Conservation (phyloP, 2,329 filamentous ascomycete genomes). For the Cordyceps tenuipes region DNA sequence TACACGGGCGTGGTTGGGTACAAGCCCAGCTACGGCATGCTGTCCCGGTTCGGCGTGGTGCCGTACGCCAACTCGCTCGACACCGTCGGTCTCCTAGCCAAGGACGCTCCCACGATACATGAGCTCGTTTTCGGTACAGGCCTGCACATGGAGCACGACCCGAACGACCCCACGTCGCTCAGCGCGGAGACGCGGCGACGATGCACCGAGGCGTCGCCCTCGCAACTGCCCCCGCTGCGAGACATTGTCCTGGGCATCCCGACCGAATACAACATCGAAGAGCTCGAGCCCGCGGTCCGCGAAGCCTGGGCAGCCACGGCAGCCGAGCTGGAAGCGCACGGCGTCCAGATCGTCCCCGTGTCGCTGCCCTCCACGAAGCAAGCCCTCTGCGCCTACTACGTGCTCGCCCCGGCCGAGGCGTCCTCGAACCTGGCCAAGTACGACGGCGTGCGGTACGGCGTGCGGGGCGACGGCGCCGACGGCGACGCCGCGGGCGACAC, state of each 20-base stretch:
- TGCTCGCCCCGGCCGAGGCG: conserved; percentile 89
- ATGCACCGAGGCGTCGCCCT: conserved; percentile 26
- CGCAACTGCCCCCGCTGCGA: conserved; percentile 19
- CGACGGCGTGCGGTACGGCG: conserved; percentile 89
- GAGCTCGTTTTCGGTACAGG: conserved; percentile 42
- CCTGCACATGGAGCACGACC: conserved; percentile 50
- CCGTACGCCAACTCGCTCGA: conserved; percentile 90
- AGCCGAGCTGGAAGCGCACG: conserved; percentile 48
- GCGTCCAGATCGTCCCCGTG: conserved; percentile 65
- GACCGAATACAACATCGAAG: conserved; percentile 78
- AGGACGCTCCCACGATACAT: conserved; percentile 41
- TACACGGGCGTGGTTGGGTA: conserved; percentile 79
- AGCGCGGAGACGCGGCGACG: conserved; percentile 44
- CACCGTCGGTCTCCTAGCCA: conserved; percentile 71
- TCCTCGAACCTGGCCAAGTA: conserved; percentile 95
- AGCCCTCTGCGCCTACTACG: conserved; percentile 88
- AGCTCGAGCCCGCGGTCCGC: conserved; percentile 63
- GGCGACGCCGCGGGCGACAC: conserved; percentile 51
- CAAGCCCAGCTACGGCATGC: conserved; percentile 83
- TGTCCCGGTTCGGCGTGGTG: conserved; percentile 79
- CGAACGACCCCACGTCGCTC: conserved; percentile 67
- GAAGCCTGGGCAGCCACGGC: conserved; percentile 61
- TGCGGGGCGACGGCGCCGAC: conserved; percentile 36
- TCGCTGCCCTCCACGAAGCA: conserved; percentile 76
- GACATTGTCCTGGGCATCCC: conserved; percentile 48